Evolutionary conservation across 2,329 filamentous ascomycete genomes (phyloP), one percentile per base, ranked within the genome.

Genomic region (Trichophaea hybrida): DNA sequence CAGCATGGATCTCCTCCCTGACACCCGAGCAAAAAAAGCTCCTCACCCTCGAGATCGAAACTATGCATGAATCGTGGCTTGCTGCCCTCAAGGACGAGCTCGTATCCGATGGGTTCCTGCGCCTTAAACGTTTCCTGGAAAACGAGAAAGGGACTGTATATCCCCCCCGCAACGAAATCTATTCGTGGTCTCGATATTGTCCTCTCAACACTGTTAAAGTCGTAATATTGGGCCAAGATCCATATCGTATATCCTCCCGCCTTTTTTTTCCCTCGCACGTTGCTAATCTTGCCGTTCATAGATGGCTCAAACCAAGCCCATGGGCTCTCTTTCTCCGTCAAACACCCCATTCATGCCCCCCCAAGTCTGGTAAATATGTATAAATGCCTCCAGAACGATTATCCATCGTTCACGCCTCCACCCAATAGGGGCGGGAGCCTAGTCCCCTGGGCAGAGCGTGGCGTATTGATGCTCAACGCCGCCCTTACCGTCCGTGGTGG

Each of bases 291-390:
- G 55, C 24, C 8, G 15, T 35, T n/a, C 32, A 38, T 13, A 66
- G 65, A 98, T 76, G 94, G 94, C 72, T 73, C 82, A 71, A 94
- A 94, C 73, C 93, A 98, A 77, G 93, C 93, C 55, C 93, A 97
- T 72, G 93, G 93, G 48, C 83, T 98, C 61, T 91, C 87, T 71
- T 98, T 98, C 78, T 95, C 88, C 52, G 90, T 97, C 58, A 86
- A 87, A 7, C 84, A 91, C 2, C 93, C 93, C 0, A 94, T 88
- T 0, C 81, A 81, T 3, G 88, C 91, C 1, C 93, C 93, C 0
- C 90, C 91, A 0, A 95, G 88, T 0, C 82, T 98, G 13, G 81
- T 82, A 68, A 98, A 98, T 74, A 96, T 98, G 75, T 98, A 94
- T 77, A 89, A 78, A 48, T 85, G 83, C 8, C 80, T 98, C 59